phyloP scores from a whole-genome alignment of 805 yeast species.

The Saccharomycopsis oosterbeekiorum region DNA sequence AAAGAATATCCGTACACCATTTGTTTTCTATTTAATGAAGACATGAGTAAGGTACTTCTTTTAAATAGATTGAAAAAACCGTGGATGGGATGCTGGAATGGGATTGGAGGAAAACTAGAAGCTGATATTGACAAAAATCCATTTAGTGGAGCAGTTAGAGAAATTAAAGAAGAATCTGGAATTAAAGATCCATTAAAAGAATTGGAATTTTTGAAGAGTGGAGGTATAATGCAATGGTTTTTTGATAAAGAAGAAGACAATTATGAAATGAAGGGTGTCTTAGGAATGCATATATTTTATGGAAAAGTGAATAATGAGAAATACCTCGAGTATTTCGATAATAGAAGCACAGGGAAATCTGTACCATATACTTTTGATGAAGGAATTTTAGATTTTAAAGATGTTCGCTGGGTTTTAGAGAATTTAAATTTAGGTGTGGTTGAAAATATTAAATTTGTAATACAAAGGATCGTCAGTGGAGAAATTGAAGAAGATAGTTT shows the following conservation, averaged over 20 bases:
- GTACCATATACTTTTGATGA: slow-evolving; percentile 11
- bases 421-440: slow-evolving; percentile 16
- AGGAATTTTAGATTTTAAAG: slow-evolving; percentile 17
- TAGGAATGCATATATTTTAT: slow-evolving; percentile 14
- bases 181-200: slow-evolving; percentile 7
- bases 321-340: slow-evolving; percentile 3
- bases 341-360: background rate
- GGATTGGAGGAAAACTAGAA: slow-evolving; percentile 18
- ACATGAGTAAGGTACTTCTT: slow-evolving; percentile 8
- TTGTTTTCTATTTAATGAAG: slow-evolving; percentile 8
- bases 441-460: slow-evolving; percentile 1
- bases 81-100: slow-evolving; percentile 20
- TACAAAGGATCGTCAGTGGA: background rate
- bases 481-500: slow-evolving; percentile 5
- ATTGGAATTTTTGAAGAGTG: background rate
- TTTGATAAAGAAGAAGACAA: background rate
- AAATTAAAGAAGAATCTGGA: slow-evolving; percentile 18
- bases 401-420: slow-evolving; percentile 9
- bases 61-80: slow-evolving; percentile 16
- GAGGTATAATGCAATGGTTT: slow-evolving; percentile 18
- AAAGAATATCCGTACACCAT: slow-evolving; percentile 14
- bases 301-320: slow-evolving; percentile 3
- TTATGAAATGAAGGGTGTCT: background rate
- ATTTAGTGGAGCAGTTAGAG: slow-evolving; percentile 13
- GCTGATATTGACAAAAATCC: slow-evolving; percentile 7